Base-by-base conservation (phyloP, 2,329 filamentous ascomycete species). In the Xylariaceae sp. region DNA sequence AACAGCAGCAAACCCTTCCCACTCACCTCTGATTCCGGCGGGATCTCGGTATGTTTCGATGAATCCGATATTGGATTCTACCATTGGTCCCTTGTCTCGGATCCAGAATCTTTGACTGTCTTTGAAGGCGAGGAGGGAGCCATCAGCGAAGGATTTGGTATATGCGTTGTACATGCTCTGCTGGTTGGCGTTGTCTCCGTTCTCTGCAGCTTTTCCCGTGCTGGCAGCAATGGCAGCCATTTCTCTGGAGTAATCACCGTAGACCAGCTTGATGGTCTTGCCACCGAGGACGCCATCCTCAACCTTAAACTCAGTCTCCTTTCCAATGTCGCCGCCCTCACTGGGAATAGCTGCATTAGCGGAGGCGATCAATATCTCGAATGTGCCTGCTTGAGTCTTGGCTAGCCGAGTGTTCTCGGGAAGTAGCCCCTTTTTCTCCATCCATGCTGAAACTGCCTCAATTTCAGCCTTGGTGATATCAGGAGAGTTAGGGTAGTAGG, bases 21-120 rank as follows among this genome's bases (percentile, higher is more conserved):
- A 95, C 72, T 94, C 90, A 61, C 88, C 89, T 63, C 90, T 82
- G 37, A 92, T 84, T 60, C 90, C 90, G 61, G 88, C 86, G 35
- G 90, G 90, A 70, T 95, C 90, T 67, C 90, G 81, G 72, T 94
- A 94, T 0, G 89, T 92, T 76, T 94, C 90, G 55, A 94, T 88
- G 70, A 94, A 94, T 1, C 90, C 90, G 66, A 93, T 82, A 72
- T 93, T 91, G 50, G 82, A 87, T 74, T 94, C 90, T 39, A 95
- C 84, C 75, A 83, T 85, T 3, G 90, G 90, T 17, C 88, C 87
- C 73, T 92, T 90, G 71, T 95, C 89, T 69, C 86, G 85, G 65
- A 94, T 90, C 90, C 90, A 94, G 68, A 82, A 83, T 64, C 88
- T 82, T 73, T 94, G 90, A 64, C 86, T 87, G 70, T 93, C 84